Evolutionary conservation across 2,329 filamentous ascomycete species (phyloP), one percentile per base, ranked within the genome.

Genomic region (Penicillium sp.): DNA sequence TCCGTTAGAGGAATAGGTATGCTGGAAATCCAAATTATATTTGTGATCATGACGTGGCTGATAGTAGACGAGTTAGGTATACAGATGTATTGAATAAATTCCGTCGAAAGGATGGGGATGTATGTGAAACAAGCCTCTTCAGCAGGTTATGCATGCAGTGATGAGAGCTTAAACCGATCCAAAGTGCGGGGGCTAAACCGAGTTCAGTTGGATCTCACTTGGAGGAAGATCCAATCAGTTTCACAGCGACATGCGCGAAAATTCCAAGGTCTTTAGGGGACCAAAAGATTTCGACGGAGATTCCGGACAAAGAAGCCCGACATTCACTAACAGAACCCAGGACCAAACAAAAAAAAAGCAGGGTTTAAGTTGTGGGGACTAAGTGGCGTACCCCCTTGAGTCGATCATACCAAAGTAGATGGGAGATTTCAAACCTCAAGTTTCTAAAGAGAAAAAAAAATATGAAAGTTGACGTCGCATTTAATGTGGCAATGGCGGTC

Each of bases 1-100:
- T 74, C 63, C 60, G 63, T 63, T 58, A 45, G 57, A 51, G 56
- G 60, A 36, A 61, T 50, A 57, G 33, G 43, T 22, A 35, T 48
- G 46, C 50, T 38, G 44, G 54, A 25, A 43, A 55, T 53, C 53
- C 57, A 48, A 41, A 33, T 38, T 51, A 30, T 50, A 35, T 53
- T 48, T 47, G 28, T 43, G 48, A 44, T 47, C 38, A 52, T 44
- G 55, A 55, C 33, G 44, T 46, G 47, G 45, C 57, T 62, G 45
- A 57, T 62, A 19, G 57, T 66, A 56, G 57, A 60, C 55, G 55
- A 55, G 44, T 22, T 28, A 4, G 17, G 30, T 30, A 12, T 17
- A 14, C 33, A 3, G 11, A 42, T 42, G 25, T 22, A 14, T 22
- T 16, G 26, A 33, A 16, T 31, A 3, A 5, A 40, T 16, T 31